Conservation (phyloP, 2,329 filamentous ascomycete species). For the Trichoderma hamatum region DNA sequence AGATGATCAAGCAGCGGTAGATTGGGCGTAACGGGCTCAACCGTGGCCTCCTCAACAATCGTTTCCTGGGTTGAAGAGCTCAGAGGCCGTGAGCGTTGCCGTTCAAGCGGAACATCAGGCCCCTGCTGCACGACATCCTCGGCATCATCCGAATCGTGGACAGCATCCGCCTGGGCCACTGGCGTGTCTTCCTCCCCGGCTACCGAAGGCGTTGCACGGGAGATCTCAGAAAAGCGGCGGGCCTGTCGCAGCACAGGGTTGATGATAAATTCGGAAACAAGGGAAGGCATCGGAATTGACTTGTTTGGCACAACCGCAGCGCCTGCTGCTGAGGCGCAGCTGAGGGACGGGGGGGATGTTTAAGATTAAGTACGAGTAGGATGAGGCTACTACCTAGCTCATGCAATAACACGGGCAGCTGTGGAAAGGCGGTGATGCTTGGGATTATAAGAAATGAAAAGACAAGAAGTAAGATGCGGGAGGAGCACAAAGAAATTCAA, state of each 20-base stretch:
- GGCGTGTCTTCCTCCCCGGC: slow-evolving; percentile 39
- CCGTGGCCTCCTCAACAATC: slow-evolving; percentile 37
- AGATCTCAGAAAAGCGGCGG: slow-evolving; percentile 62
- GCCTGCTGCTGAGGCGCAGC: slow-evolving; percentile 16
- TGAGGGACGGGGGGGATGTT: neutral
- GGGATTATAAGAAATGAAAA: neutral
- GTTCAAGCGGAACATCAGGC: slow-evolving; percentile 32
- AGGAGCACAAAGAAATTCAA: neutral
- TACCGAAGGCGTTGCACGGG: slow-evolving; percentile 42
- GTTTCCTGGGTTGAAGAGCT: slow-evolving; percentile 43
- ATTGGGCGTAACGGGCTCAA: slow-evolving; percentile 31
- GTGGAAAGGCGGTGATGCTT: slow-evolving; percentile 13
- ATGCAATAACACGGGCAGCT: neutral
- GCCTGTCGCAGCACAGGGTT: slow-evolving; percentile 68
- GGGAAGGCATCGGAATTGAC: slow-evolving; percentile 57
- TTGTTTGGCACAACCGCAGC: slow-evolving; percentile 15
- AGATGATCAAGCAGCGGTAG: slow-evolving; percentile 40
- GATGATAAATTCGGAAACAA: slow-evolving; percentile 67
- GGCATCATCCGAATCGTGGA: slow-evolving; percentile 36
- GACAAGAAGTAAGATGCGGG: neutral
- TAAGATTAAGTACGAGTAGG: slow-evolving; percentile 5
- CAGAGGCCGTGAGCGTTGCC: slow-evolving; percentile 36
- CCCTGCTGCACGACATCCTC: slow-evolving; percentile 27
- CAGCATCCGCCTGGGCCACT: slow-evolving; percentile 32
- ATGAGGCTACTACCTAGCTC: slow-evolving; percentile 16